Evolutionary conservation across 129 eudicot genomes (phyloP), one percentile per base, ranked within the genome.

Genomic region (Flaveria linearis): DNA sequence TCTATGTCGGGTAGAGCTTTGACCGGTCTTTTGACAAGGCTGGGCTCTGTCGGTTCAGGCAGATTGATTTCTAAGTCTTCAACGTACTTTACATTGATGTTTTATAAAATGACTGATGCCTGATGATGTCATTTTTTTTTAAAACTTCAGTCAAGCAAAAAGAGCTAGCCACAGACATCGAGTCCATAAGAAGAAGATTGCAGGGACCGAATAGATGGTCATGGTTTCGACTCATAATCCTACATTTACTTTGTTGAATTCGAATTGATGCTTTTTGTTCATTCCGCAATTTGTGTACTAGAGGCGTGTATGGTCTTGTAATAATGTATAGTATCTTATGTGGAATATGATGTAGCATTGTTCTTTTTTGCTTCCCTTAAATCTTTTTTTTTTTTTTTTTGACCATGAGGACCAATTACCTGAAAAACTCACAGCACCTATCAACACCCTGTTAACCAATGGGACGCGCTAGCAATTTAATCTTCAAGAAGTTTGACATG

Each of bases 181-280:
- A 93, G 80, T 77, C 91, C 15, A 70, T 93, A 82, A 93, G 88
- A 93, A 91, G 92, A 90, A 90, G 96, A 91, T 91, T 55, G 93
- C 98, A 41, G 98, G 97, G 83, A 87, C 91, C 14, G 97, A 91
- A 58, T 93, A 86, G 83, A 78, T 72, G 71, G 36, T 4, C 18
- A 52, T n/a, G 68, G 75, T 63, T 78, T 62, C 65, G 25, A 16
- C 55, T 58, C 36, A 28, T 63, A 23, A 61, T 55, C 49, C 69
- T 76, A 64, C 73, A 76, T 76, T 67, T 62, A 47, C 76, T 76
- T 58, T 18, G 64, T 76, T 60, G 63, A 55, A 68, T 60, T 45
- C 26, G 33, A 68, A 45, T 74, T 63, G 42, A 78, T 78, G 61
- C 69, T 60, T 49, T 73, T 52, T 73, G 47, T 71, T 55, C 17